Conservation (phyloP, 1,284 basidiomycete species). For the Tremellales sp. region DNA sequence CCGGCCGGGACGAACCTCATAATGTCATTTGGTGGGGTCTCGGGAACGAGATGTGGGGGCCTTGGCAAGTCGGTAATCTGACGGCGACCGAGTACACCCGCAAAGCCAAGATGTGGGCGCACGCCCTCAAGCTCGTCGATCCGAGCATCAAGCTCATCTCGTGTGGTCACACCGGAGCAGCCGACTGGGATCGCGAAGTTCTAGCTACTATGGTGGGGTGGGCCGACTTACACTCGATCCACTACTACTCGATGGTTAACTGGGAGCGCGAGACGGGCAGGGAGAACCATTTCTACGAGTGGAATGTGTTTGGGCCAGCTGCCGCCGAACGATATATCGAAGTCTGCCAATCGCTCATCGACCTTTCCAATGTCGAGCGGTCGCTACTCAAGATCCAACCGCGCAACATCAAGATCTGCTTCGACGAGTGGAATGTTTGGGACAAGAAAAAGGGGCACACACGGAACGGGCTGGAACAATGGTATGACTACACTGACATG, state of each 20-base stretch:
- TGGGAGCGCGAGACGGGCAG: no score
- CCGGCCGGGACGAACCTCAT: constrained; percentile 60
- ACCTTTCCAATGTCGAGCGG: constrained; percentile 44
- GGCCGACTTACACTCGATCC: constrained; percentile 49
- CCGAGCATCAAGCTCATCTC: constrained; percentile 58
- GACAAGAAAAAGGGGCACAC: constrained; percentile 48
- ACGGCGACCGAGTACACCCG: constrained; percentile 58
- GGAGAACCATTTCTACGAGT: constrained; percentile 48
- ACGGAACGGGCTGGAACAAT: constrained; percentile 56
- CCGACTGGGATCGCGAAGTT: constrained; percentile 50
- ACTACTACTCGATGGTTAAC: constrained; percentile 41
- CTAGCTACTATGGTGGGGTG: constrained; percentile 36
- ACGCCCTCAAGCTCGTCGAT: constrained; percentile 60
- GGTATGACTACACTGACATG: constrained; percentile 62
- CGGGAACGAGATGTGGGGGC: constrained; percentile 56
- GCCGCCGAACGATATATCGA: constrained; percentile 49
- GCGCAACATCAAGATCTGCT: constrained; percentile 49
- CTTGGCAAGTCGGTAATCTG: constrained; percentile 65
- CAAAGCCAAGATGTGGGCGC: constrained; percentile 62
- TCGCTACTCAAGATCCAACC: constrained; percentile 19
- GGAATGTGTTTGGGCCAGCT: constrained; percentile 51
- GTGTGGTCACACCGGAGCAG: constrained; percentile 57
- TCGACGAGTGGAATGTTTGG: constrained; percentile 51
- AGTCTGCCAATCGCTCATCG: constrained; percentile 48
- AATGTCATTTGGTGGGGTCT: constrained; percentile 53